Percentiles rank a stretch among this genome's conserved stretches.
Conservation (phyloP, 2,329 filamentous ascomycete species). For the Pseudocercospora vitis region DNA sequence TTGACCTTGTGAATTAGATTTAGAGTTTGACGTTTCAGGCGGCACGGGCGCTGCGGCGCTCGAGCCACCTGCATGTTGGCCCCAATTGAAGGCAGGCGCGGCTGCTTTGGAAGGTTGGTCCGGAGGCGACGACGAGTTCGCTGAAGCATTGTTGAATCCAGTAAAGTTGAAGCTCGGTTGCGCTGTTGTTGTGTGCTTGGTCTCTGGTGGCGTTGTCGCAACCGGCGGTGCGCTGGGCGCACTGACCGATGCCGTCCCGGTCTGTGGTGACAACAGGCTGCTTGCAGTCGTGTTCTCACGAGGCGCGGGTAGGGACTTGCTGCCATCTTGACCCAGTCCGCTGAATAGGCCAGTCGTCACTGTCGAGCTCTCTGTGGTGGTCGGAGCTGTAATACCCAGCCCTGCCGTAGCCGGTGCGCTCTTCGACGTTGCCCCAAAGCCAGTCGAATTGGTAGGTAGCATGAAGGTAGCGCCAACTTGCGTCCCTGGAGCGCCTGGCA, state of each 20-base stretch:
- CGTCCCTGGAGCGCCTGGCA: neutral
- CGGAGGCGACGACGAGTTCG: neutral
- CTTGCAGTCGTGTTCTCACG: too few species aligned
- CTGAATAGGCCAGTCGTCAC: neutral
- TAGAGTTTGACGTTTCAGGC: conserved; percentile 27
- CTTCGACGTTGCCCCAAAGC: neutral
- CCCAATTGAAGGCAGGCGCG: conserved; percentile 2
- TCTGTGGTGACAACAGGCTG: too few species aligned
- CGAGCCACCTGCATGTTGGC: conserved; percentile 11
- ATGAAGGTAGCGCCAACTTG: conserved; percentile 1
- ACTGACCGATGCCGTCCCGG: neutral
- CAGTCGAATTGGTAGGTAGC: neutral
- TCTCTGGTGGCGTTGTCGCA: neutral
- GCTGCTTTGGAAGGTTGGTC: neutral
- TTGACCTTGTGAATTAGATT: conserved; percentile 18
- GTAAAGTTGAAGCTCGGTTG: neutral
- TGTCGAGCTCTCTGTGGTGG: neutral
- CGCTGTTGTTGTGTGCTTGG: neutral
- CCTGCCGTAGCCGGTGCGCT: neutral
- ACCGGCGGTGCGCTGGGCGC: neutral
- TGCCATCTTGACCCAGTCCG: neutral
- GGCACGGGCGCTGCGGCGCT: conserved; percentile 16
- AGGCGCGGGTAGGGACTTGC: too few species aligned
- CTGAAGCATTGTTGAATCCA: neutral
- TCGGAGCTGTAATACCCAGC: neutral